phyloP scores from a whole-genome alignment of 306 rosid genomes.

The Mimosa pudica region DNA sequence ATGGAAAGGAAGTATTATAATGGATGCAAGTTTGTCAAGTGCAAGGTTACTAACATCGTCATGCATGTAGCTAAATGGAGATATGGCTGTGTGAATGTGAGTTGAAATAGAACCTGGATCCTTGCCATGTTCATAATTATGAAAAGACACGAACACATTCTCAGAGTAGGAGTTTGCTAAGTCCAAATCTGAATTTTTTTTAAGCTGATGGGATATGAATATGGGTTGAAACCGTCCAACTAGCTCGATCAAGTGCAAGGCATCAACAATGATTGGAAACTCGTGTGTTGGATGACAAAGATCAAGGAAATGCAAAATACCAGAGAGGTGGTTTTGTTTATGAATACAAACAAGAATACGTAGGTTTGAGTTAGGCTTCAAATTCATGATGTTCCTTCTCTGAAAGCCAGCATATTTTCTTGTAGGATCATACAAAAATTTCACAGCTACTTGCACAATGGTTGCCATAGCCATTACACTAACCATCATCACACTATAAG shows the following conservation, averaged over 20 bases:
- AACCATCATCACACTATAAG: slow-evolving; percentile 23
- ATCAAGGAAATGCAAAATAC: slow-evolving; percentile 41
- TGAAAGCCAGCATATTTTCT: slow-evolving; percentile 55
- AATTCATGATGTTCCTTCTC: slow-evolving; percentile 44
- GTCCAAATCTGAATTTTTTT: slow-evolving; percentile 18
- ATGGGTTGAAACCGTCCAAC: slow-evolving; percentile 51
- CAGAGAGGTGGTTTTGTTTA: slow-evolving; percentile 41
- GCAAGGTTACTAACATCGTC: slow-evolving; percentile 59
- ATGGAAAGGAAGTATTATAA: slow-evolving; percentile 60
- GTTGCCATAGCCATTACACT: slow-evolving; percentile 33
- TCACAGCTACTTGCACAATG: slow-evolving; percentile 46
- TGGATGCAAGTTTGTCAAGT: slow-evolving; percentile 47
- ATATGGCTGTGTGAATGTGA: slow-evolving; percentile 51
- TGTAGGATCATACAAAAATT: slow-evolving; percentile 50
- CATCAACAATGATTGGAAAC: slow-evolving; percentile 44
- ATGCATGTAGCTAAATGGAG: slow-evolving; percentile 47
- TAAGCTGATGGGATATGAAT: slow-evolving; percentile 49
- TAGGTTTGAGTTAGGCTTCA: slow-evolving; percentile 36
- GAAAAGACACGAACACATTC: slow-evolving; percentile 45
- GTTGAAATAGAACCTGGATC: slow-evolving; percentile 18
- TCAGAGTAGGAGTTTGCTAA: slow-evolving; percentile 46
- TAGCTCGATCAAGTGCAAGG: slow-evolving; percentile 53
- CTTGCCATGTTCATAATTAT: slow-evolving; percentile 36
- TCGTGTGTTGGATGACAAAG: slow-evolving; percentile 43
- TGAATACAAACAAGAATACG: slow-evolving; percentile 45